A percentile compares a stretch with the other conserved stretches of the same genome.
Evolutionary conservation across 163 green algal species (phyloP).

Genomic region (Smithsoniella earleae): DNA sequence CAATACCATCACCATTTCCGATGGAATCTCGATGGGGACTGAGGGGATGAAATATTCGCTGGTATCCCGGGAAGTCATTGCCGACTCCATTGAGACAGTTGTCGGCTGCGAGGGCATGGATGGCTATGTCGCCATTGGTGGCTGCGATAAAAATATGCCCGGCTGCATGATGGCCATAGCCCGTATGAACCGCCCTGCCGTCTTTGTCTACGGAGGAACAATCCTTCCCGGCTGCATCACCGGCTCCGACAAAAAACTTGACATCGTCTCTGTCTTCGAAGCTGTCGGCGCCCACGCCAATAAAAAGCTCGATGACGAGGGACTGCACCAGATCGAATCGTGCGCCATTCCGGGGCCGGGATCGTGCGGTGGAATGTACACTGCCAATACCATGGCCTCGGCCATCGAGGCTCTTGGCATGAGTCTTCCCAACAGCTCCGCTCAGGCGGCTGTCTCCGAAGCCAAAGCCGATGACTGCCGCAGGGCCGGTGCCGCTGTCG

Average conservation of each 20-base stretch:
- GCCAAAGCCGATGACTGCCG: constrained; percentile 91
- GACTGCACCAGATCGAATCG: constrained; percentile 79
- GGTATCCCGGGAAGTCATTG: constrained; percentile 88
- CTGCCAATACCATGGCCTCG: constrained; percentile 97
- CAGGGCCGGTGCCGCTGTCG: too few species aligned
- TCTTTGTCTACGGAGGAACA: constrained; percentile 98
- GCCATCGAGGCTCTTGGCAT: constrained; percentile 95
- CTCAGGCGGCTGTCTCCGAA: constrained; percentile 83
- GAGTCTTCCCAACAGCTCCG: constrained; percentile 84
- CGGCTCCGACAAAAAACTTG: constrained; percentile 51
- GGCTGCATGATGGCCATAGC: constrained; percentile 93
- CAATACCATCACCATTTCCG: constrained; percentile 97
- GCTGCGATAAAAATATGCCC: constrained; percentile 99
- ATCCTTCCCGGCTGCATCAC: constrained; percentile 73
- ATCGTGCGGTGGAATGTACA: constrained; percentile 99
- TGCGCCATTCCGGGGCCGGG: constrained; percentile 87
- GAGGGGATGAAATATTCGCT: constrained; percentile 94
- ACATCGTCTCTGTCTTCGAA: constrained; percentile 98
- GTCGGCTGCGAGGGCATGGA: constrained; percentile 43
- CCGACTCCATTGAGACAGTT: constrained; percentile 91
- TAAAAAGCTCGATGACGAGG: constrained; percentile 71
- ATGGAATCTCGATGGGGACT: constrained; percentile 98
- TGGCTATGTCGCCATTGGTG: constrained; percentile 11
- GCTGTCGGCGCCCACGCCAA: constrained; percentile 73
- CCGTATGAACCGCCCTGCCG: constrained; percentile 78